A percentile compares a stretch with the other conserved stretches of the same genome.
Conservation (phyloP, 2,329 filamentous ascomycete species). For the Paramyrothecium sp. region DNA sequence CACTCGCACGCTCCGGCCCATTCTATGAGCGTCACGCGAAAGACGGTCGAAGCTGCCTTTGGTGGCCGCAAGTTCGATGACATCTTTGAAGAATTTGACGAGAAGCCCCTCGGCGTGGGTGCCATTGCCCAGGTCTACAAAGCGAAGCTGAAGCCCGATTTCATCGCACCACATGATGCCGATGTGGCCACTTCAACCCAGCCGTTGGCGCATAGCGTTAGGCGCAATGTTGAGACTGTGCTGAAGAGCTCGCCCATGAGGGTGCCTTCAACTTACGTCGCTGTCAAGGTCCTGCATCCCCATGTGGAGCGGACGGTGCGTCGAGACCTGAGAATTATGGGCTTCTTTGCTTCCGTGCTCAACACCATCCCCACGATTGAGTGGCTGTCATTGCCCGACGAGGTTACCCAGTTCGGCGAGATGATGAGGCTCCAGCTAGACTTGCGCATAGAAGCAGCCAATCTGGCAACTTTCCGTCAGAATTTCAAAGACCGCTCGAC, state of each 20-base stretch:
- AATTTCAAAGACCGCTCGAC: conserved; percentile 89
- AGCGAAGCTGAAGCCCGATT: conserved; percentile 79
- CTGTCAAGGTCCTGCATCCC: conserved; percentile 93
- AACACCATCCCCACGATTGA: conserved; percentile 92
- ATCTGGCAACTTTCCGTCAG: conserved; percentile 81
- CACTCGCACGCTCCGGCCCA: conserved; percentile 95
- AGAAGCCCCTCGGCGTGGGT: conserved; percentile 85
- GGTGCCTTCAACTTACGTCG: conserved; percentile 88
- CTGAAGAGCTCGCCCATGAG: conserved; percentile 83
- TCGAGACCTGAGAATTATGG: conserved; percentile 93
- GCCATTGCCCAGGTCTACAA: conserved; percentile 98
- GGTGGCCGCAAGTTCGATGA: conserved; percentile 77
- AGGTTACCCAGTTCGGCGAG: conserved; percentile 89
- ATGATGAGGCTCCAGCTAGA: conserved; percentile 99
- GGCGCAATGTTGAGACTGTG: conserved; percentile 79
- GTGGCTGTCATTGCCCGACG: conserved; percentile 94
- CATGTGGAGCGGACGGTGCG: conserved; percentile 84
- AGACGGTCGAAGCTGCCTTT: conserved; percentile 79
- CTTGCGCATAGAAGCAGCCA: conserved; percentile 89
- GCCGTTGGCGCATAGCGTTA: conserved; percentile 67
- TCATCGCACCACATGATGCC: conserved; percentile 63
- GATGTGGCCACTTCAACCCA: conserved; percentile 39
- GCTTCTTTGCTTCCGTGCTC: conserved; percentile 79
- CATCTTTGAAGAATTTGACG: conserved; percentile 95
- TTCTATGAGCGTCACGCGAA: conserved; percentile 75